Base-by-base conservation (phyloP, 805 yeast species). In the Starmerella etchellsii region DNA sequence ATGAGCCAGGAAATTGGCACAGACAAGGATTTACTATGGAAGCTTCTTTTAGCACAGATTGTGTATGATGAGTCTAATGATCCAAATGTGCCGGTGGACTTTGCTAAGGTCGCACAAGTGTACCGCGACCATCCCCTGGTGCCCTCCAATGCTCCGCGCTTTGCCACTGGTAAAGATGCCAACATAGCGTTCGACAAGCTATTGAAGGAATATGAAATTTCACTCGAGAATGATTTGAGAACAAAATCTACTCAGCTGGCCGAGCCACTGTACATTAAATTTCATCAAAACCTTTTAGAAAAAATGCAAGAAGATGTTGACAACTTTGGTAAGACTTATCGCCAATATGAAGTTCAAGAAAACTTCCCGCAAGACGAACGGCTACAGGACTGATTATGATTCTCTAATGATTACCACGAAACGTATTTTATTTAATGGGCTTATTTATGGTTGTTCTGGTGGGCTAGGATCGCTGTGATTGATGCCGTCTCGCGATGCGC, bases 31-130 rank as follows among this genome's bases (percentile, higher is more conserved):
- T 44, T 51, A 18, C 46, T 59, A 21, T 55, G 52, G 50, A 51
- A 52, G 38, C 53, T 60, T 23, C 43, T 60, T 11, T 52, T 60
- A 14, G 54, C 53, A 2, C 65, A 60, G 39, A 42, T 54, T 23
- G 55, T 61, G n/a, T 57, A 59, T 31, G 63, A 60, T 38, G 44
- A 42, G 35, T 18, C 37, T 9, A 36, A 14, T 13, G 30, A 28
- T 13, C 20, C 19, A 3, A 8, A 14, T 19, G 23, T 23, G 5
- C 52, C 51, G 19, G 54, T 47, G 21, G 46, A 47, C 30, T 60
- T 55, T 37, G 40, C 25, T 3, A 42, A 37, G 3, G 50, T 60
- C 3, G 49, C 59, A 13, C 37, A 37, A 10, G 45, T 31, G 15
- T 47, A 59, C 42, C 46, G 47, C 26, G 29, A 47, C 24, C 64